A percentile compares a stretch with the other conserved stretches of the same genome.
phyloP scores from a whole-genome alignment of 1,284 basidiomycete species.

The Rhodofomes roseus region DNA sequence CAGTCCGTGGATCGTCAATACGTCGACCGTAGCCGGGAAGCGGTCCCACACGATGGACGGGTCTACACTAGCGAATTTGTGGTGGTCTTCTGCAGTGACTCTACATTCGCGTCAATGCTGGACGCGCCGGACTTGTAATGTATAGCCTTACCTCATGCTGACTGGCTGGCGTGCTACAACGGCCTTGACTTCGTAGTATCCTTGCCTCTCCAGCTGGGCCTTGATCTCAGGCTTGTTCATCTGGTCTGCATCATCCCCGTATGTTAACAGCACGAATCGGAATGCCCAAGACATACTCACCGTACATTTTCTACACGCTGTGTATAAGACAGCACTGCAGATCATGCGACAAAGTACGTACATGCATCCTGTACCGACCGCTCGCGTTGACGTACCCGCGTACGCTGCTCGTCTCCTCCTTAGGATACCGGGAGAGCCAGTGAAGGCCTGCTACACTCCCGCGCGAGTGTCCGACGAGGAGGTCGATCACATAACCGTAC shows the following conservation, averaged over 20 bases:
- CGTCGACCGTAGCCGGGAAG: constrained; percentile 58
- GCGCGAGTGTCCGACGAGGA: constrained; percentile 72
- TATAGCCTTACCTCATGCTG: constrained; percentile 25
- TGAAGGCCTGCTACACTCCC: constrained; percentile 61
- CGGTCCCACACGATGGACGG: constrained; percentile 57
- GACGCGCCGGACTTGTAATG: no score
- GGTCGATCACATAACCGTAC: constrained; percentile 63
- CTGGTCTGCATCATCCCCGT: background rate
- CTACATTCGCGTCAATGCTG: no score
- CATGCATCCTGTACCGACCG: constrained; percentile 71
- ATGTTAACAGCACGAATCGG: background rate
- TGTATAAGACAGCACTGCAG: background rate
- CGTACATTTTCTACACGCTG: constrained; percentile 16
- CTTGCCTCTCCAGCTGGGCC: constrained; percentile 47
- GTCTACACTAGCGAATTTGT: constrained; percentile 58
- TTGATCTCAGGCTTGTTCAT: constrained; percentile 25
- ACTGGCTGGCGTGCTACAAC: constrained; percentile 59
- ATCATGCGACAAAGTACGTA: constrained; percentile 31
- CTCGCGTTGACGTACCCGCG: constrained; percentile 66
- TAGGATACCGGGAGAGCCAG: constrained; percentile 63
- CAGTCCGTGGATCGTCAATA: constrained; percentile 68
- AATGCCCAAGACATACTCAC: constrained; percentile 8
- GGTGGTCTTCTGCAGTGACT: constrained; percentile 54
- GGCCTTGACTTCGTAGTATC: constrained; percentile 54
- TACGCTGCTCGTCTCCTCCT: constrained; percentile 48